phyloP scores from a whole-genome alignment of 108 stramenopile genomes.

The Thalassiosira profunda region DNA sequence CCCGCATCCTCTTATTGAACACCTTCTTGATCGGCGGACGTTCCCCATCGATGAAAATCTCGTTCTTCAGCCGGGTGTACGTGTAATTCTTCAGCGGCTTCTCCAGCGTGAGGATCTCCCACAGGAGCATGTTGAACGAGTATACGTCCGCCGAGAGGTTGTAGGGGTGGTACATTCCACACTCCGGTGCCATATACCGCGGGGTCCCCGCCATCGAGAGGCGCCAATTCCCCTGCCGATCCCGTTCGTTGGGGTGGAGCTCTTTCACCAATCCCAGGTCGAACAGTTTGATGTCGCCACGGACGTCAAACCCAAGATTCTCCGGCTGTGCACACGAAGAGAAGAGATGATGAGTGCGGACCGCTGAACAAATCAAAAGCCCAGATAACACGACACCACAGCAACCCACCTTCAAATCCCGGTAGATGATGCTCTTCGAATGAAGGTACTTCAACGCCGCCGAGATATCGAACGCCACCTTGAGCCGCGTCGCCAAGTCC shows the following conservation, averaged over 20 bases:
- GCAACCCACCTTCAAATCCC: slow-evolving; percentile 75
- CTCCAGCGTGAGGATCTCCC: slow-evolving; percentile 67
- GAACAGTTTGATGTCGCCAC: slow-evolving; percentile 48
- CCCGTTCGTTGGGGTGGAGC: slow-evolving; percentile 12
- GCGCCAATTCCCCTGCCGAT: neutral
- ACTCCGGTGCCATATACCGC: slow-evolving; percentile 47
- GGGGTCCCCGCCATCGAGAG: slow-evolving; percentile 50
- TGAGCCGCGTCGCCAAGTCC: slow-evolving; percentile 58
- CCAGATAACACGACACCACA: too few species aligned
- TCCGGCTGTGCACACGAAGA: too few species aligned
- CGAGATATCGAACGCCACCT: slow-evolving; percentile 80
- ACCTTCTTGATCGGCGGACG: slow-evolving; percentile 26
- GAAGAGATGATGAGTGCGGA: too few species aligned
- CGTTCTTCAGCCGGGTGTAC: slow-evolving; percentile 23
- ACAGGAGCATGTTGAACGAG: slow-evolving; percentile 72
- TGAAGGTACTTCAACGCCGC: slow-evolving; percentile 79
- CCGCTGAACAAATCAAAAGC: too few species aligned
- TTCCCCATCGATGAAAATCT: slow-evolving; percentile 25
- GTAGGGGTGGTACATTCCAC: slow-evolving; percentile 7
- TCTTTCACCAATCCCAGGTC: slow-evolving; percentile 49
- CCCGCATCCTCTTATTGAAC: slow-evolving; percentile 14
- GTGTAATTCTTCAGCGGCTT: slow-evolving; percentile 39
- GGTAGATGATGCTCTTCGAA: slow-evolving; percentile 69
- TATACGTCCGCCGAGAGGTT: slow-evolving; percentile 72
- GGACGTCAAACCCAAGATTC: slow-evolving; percentile 41